Evolutionary conservation across 2,329 filamentous ascomycete genomes (phyloP).

Genomic region (Fusarium decemcellulare): DNA sequence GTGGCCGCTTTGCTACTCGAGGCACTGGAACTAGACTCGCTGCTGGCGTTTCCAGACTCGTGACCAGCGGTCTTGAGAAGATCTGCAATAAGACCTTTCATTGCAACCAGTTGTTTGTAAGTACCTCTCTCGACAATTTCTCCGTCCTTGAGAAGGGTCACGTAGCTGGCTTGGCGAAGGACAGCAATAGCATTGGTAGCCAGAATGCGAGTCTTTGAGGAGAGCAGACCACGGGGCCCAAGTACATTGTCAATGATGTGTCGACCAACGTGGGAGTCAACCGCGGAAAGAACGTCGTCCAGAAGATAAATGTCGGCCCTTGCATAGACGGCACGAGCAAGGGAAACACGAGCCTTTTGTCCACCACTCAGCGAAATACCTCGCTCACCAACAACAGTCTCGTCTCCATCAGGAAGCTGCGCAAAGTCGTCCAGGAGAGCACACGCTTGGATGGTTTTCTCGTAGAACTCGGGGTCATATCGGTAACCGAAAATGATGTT

Average conservation of each 20-base stretch:
- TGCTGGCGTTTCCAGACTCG: conserved; percentile 60
- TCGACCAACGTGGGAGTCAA: conserved; percentile 97
- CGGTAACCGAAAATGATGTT: conserved; percentile 98
- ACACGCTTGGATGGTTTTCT: conserved; percentile 91
- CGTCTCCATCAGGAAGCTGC: conserved; percentile 93
- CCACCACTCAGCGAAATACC: conserved; percentile 97
- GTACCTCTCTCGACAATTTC: conserved; percentile 90
- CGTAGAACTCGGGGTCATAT: conserved; percentile 94
- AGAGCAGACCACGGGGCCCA: conserved; percentile 85
- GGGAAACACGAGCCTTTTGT: conserved; percentile 92
- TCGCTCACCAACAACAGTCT: conserved; percentile 96
- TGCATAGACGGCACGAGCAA: conserved; percentile 95
- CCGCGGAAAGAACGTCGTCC: conserved; percentile 94
- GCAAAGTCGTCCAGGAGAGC: conserved; percentile 92
- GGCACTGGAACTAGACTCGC: conserved; percentile 60
- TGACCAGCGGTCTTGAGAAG: conserved; percentile 84
- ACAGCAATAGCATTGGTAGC: conserved; percentile 97
- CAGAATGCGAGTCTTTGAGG: conserved; percentile 89
- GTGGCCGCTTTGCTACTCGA: conserved; percentile 69
- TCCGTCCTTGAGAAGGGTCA: conserved; percentile 87
- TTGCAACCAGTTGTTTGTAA: conserved; percentile 90
- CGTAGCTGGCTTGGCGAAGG: conserved; percentile 89
- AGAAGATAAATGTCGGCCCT: conserved; percentile 96
- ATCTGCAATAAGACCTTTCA: conserved; percentile 91
- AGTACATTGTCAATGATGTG: conserved; percentile 97